These are phyloP conservation scores for Pythium periplocum DNA, from an alignment of 352 stramenopile genomes.

Conservation along the genomic window DNA sequence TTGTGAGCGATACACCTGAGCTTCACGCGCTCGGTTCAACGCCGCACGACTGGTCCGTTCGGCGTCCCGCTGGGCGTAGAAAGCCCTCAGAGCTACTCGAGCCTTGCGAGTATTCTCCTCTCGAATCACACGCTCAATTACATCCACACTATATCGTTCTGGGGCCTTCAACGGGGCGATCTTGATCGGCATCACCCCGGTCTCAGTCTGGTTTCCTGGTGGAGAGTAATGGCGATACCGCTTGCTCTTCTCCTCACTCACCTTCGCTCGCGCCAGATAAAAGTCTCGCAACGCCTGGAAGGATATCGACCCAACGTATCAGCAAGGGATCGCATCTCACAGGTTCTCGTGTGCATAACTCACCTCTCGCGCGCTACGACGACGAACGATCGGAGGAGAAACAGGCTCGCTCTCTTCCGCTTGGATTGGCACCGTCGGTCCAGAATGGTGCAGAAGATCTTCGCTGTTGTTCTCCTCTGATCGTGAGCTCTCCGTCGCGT, in stretches of 20 bases:
- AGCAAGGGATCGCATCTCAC: too few relatives aligned
- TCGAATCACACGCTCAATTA: constrained; percentile 13
- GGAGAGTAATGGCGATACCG: constrained; percentile 5
- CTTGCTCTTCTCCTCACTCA: constrained; percentile 46
- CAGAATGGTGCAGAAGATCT: too few relatives aligned
- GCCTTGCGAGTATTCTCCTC: constrained; percentile 17
- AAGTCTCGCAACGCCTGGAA: constrained; percentile 41
- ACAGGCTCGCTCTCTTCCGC: too few relatives aligned
- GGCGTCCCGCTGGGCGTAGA: constrained; percentile 14
- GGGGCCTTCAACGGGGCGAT: constrained; percentile 28
- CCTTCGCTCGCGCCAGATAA: constrained; percentile 43
- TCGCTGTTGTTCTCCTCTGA: too few relatives aligned
- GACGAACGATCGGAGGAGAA: neutral
- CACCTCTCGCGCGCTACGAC: constrained; percentile 11
- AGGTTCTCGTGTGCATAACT: neutral
- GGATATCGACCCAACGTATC: too few relatives aligned
- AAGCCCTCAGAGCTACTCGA: constrained; percentile 4
- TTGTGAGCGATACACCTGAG: constrained; percentile 14
- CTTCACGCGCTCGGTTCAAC: constrained; percentile 16
- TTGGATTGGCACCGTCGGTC: too few relatives aligned
- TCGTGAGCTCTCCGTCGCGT: too few relatives aligned
- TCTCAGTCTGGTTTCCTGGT: too few relatives aligned
- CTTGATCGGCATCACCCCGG: constrained; percentile 6
- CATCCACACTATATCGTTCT: constrained; percentile 14
- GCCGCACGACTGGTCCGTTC: constrained; percentile 6